These are phyloP conservation scores for Ehretia macrophylla DNA, from an alignment of 257 asterid genomes.

Conservation along the genomic window DNA sequence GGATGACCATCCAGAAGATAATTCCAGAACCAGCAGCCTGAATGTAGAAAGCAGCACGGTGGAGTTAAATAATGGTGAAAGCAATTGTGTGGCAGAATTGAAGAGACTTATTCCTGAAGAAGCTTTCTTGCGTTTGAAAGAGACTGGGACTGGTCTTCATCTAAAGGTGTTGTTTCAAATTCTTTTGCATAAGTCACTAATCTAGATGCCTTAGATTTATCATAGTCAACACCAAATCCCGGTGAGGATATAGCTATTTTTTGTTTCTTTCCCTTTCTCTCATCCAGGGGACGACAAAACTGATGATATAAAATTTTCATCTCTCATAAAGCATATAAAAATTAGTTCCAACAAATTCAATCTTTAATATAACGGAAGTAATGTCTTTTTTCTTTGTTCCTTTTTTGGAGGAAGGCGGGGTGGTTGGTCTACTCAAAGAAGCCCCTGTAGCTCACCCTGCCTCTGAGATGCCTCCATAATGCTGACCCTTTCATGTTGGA, in stretches of 20 bases:
- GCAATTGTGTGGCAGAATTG: conserved; percentile 46
- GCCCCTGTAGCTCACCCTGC: too few species aligned
- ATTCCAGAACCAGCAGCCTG: conserved; percentile 29
- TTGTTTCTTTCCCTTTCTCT: background rate
- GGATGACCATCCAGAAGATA: conserved; percentile 42
- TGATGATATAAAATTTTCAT: background rate
- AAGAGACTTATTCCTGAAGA: conserved; percentile 61
- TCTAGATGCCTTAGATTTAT: background rate
- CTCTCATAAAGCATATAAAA: too few species aligned
- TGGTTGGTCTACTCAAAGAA: too few species aligned
- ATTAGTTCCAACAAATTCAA: too few species aligned
- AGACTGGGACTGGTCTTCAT: conserved; percentile 74
- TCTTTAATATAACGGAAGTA: too few species aligned
- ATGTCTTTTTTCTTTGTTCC: too few species aligned
- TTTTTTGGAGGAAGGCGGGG: too few species aligned
- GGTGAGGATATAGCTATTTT: background rate
- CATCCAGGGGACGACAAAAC: background rate
- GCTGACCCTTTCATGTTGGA: too few species aligned
- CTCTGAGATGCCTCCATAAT: too few species aligned
- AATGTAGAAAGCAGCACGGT: conserved; percentile 37
- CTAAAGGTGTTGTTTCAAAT: conserved; percentile 45
- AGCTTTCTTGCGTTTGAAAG: conserved; percentile 68
- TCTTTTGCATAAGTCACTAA: background rate
- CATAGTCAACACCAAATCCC: background rate
- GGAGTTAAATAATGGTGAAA: conserved; percentile 28